Evolutionary conservation across 2,329 filamentous ascomycete genomes (phyloP).

Genomic region (Alternaria viburni): DNA sequence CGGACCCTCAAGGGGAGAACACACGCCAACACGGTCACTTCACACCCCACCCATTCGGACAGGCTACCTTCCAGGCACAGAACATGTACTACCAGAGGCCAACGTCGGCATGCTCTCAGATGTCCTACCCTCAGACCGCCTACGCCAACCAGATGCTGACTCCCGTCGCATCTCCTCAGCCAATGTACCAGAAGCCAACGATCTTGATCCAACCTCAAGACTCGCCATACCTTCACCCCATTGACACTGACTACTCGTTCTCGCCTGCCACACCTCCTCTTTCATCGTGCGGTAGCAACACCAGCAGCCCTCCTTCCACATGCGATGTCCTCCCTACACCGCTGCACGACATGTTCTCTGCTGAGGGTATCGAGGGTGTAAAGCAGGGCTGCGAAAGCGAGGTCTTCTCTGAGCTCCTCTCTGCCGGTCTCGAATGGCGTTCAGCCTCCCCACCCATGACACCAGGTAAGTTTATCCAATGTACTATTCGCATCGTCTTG

Average conservation of each 20-base stretch:
- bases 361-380: slow-evolving; percentile 48
- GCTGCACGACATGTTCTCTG: slow-evolving; percentile 73
- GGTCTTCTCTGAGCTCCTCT: slow-evolving; percentile 73
- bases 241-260: slow-evolving; percentile 78
- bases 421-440: slow-evolving; percentile 76
- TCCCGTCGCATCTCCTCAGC: slow-evolving; percentile 76
- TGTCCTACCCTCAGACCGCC: slow-evolving; percentile 56
- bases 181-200: slow-evolving; percentile 75
- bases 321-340: slow-evolving; percentile 82
- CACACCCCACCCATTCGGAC: slow-evolving; percentile 60
- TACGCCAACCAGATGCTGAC: slow-evolving; percentile 71
- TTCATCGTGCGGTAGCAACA: slow-evolving; percentile 81
- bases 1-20: slow-evolving; percentile 72
- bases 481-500: not conserved
- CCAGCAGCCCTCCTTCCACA: slow-evolving; percentile 80
- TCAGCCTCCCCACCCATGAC: slow-evolving; percentile 85
- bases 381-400: slow-evolving; percentile 71
- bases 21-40: slow-evolving; percentile 76
- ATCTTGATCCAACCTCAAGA: slow-evolving; percentile 70
- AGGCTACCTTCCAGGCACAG: slow-evolving; percentile 50
- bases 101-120: slow-evolving; percentile 68
- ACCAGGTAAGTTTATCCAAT: slow-evolving; percentile 70
- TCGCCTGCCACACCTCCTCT: slow-evolving; percentile 87
- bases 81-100: slow-evolving; percentile 60
- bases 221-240: slow-evolving; percentile 60